Evolutionary conservation across 2,329 filamentous ascomycete genomes (phyloP).

Genomic region (Fusarium graminum): DNA sequence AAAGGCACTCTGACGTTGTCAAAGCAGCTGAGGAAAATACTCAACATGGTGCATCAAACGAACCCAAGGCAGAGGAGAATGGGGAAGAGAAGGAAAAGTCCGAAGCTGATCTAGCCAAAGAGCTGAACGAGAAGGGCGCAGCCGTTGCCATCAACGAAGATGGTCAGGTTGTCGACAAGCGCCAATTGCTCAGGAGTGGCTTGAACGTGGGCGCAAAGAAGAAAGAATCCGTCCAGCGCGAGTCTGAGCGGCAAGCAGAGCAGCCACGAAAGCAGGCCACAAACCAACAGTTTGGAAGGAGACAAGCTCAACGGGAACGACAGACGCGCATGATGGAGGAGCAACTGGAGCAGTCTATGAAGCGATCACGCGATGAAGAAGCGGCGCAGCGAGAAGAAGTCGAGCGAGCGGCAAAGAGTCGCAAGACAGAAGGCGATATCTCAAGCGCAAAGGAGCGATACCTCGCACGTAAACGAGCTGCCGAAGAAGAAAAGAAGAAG

Average conservation of each 20-base stretch:
- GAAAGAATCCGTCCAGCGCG: slow-evolving; percentile 58
- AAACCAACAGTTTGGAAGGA: slow-evolving; percentile 61
- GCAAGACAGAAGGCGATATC: slow-evolving; percentile 82
- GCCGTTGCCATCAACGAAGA: slow-evolving; percentile 82
- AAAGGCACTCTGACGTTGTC: slow-evolving; percentile 76
- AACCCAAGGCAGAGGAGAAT: slow-evolving; percentile 58
- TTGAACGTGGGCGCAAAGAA: slow-evolving; percentile 78
- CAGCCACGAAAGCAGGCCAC: slow-evolving; percentile 55
- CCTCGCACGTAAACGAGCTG: slow-evolving; percentile 80
- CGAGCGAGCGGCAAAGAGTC: slow-evolving; percentile 77
- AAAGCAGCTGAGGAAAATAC: slow-evolving; percentile 72
- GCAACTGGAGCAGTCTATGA: slow-evolving; percentile 79
- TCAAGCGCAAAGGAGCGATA: slow-evolving; percentile 84
- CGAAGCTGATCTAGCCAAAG: slow-evolving; percentile 74
- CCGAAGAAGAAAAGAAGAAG: slow-evolving; percentile 73
- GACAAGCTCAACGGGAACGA: slow-evolving; percentile 78
- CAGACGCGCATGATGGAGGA: slow-evolving; percentile 84
- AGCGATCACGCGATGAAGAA: slow-evolving; percentile 76
- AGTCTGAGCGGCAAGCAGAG: slow-evolving; percentile 46
- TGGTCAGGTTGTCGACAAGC: slow-evolving; percentile 84
- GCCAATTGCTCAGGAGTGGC: slow-evolving; percentile 81
- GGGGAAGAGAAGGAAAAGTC: slow-evolving; percentile 69
- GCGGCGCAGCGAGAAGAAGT: slow-evolving; percentile 74
- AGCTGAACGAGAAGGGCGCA: slow-evolving; percentile 73
- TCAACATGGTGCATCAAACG: slow-evolving; percentile 55